These are phyloP conservation scores for Populus trichocarpa DNA, from an alignment of 441 rosid genomes.

Conservation along the genomic window DNA sequence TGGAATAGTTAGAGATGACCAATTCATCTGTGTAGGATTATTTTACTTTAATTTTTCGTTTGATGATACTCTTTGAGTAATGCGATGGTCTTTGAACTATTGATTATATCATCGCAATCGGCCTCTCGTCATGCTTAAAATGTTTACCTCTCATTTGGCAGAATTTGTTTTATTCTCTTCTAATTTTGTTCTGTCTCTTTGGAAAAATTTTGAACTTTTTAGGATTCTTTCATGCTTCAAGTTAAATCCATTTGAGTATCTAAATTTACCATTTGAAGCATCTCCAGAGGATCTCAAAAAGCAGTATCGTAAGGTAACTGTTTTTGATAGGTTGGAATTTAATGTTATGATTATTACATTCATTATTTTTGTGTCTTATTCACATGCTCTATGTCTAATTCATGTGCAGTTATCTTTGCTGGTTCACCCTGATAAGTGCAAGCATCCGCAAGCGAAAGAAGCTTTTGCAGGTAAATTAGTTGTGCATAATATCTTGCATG, in stretches of 20 bases:
- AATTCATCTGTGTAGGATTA: no score
- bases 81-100: no score
- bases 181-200: constrained; percentile 3
- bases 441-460: constrained; percentile 95
- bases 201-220: constrained; percentile 4
- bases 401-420: constrained; percentile 68
- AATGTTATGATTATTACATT: background rate
- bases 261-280: constrained; percentile 71
- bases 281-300: constrained; percentile 71
- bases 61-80: no score
- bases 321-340: background rate
- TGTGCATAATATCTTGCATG: background rate
- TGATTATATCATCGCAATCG: no score
- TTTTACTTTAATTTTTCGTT: no score
- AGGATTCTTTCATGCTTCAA: constrained; percentile 98
- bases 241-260: constrained; percentile 88
- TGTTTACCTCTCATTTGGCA: background rate
- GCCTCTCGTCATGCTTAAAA: background rate
- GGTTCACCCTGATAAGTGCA: constrained; percentile 99
- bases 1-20: no score
- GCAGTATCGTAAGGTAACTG: constrained; percentile 88
- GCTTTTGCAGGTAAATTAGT: constrained; percentile 73
- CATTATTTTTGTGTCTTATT: constrained; percentile 7
- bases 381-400: constrained; percentile 16
- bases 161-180: constrained; percentile 3